Evolutionary conservation across 2,329 filamentous ascomycete genomes (phyloP).

Genomic region (Apiospora sp.): DNA sequence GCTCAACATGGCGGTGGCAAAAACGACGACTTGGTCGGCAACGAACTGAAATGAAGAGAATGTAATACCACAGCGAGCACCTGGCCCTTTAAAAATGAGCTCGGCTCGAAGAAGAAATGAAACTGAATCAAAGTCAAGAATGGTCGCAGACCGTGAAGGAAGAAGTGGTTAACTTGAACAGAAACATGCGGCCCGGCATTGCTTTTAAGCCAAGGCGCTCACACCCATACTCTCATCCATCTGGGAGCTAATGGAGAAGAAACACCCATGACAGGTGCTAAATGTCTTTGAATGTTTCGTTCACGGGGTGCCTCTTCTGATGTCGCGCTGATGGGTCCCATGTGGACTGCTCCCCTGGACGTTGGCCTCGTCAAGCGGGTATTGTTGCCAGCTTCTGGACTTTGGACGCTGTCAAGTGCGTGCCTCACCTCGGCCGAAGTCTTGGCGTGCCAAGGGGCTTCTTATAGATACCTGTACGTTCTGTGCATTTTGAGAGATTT

Average conservation of each 20-base stretch:
- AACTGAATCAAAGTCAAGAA: neutral
- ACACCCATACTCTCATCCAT: neutral
- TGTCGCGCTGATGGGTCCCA: conserved; percentile 14
- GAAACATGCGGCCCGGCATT: conserved; percentile 2
- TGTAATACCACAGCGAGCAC: conserved; percentile 15
- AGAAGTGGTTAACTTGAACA: neutral
- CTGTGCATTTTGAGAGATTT: neutral
- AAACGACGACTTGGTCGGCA: neutral
- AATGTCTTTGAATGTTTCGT: conserved; percentile 13
- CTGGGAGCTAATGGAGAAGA: conserved; percentile 10
- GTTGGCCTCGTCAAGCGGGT: neutral
- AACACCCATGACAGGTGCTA: conserved; percentile 4
- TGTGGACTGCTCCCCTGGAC: neutral
- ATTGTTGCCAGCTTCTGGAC: neutral
- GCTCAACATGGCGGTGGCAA: conserved; percentile 9
- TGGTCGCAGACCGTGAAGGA: conserved; percentile 12
- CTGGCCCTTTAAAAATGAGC: conserved; percentile 17
- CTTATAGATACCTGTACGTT: neutral
- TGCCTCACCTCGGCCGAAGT: neutral
- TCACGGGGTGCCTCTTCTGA: conserved; percentile 4
- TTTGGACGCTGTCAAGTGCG: neutral
- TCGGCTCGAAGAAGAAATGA: conserved; percentile 14
- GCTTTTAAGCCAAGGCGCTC: neutral
- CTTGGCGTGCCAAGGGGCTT: conserved; percentile 4
- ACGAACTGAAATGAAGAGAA: neutral